Base-by-base conservation (phyloP, 2,329 filamentous ascomycete species). In the Colletotrichum graminicola region DNA sequence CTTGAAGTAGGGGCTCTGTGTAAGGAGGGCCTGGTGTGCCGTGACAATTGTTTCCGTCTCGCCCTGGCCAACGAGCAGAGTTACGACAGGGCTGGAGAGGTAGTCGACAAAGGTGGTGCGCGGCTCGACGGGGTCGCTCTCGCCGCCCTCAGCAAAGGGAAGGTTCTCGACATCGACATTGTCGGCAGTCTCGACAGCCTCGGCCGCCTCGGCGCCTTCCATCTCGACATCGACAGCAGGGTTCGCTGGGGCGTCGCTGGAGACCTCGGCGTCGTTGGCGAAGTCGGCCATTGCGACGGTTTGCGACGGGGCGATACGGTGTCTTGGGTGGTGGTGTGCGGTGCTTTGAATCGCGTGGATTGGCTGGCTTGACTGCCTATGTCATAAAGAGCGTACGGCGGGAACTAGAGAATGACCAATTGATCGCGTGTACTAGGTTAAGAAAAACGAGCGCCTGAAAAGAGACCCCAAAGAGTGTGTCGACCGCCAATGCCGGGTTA, bases 11-110 rank as follows among this genome's bases (percentile, higher is more conserved):
- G 94, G 93, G 54, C 93, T 95, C 79, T 91, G 88, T 14, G 84
- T 78, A 45, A 98, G 86, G 34, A 98, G 87, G 3, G 86, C 91
- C 82, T 97, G 92, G 80, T 98, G 95, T 8, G 94, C 94, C 32
- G 90, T 91, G 70, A 98, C 87, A 41, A 90, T 85, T 12, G 89
- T 90, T 76, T 88, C 85, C 1, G 82, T 80, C 5, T 90, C 88
- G 67, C 86, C 90, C 59, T 82, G 81, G 16, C 92, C 92, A 26
- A 94, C 85, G n/a, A 90, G 78, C 36, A 94, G 81, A 21, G 90
- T 89, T 41, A 94, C 88, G 14, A 94, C 85, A 0, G 93, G 92
- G 73, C 91, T 94, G 73, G 85, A 87, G 29, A 94, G 84, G 76
- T 92, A 93, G 76, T 84, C 86, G 61, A 87, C 80, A 75, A 89